Evolutionary conservation across 2,329 filamentous ascomycete genomes (phyloP), one percentile per base, ranked within the genome.

Genomic region (Diplocarpon mali): DNA sequence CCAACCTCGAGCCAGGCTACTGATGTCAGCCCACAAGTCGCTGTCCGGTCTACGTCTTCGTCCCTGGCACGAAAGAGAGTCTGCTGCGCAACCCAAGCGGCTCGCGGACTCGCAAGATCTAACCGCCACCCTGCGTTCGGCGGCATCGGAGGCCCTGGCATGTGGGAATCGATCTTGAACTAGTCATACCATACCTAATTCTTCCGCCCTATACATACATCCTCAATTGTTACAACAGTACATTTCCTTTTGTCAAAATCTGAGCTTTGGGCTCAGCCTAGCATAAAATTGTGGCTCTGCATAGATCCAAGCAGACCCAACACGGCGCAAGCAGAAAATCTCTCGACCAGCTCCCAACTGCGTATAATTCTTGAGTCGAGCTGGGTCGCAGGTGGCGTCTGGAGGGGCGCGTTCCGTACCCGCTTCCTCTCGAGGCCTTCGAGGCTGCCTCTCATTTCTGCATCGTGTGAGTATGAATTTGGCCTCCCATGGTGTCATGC

Each of bases 121-220:
- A 61, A 66, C 16, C 60, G 71, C 35, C 72, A 76, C 53, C 66
- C 70, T 37, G 68, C 67, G 35, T 65, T 72, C 46, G 70, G 68
- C 47, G 72, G 64, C 38, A 62, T 70, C 28, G 69, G 69, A 35
- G 76, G 74, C 30, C 73, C 75, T 32, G 77, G 78, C 42, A 81
- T 83, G 76, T 83, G 80, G 79, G 69, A 74, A 47, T 75, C 72
- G 44, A 76, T 83, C 51, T 65, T 83, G 52, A 76, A 66, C 64
- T 60, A 48, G 48, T 48, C 48, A 39, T 1, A 75, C 75, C 3
- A 5, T 32, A 38, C 41, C 17, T 17, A 20, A 40, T 32, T 74
- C 74, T 48, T 74, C 69, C 0, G 2, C 42, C 42, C 42, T 49
- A 48, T 46, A 52, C 47, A 52, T 52, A 49, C 47, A 45, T 32